Conservation (phyloP, 1,284 basidiomycete genomes). For the Ustilago crameri region DNA sequence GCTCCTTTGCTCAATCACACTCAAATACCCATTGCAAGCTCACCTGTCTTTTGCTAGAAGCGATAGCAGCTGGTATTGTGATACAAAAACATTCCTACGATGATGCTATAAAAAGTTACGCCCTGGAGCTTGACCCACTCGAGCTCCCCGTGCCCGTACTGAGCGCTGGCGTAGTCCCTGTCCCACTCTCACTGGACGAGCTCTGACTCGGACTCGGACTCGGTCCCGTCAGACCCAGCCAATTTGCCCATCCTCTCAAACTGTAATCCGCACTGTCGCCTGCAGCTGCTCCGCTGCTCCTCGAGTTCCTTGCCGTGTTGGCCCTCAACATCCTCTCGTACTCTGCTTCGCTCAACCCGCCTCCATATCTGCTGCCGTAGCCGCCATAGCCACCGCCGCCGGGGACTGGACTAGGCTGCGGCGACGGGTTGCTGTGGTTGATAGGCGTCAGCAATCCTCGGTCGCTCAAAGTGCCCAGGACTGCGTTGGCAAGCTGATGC, state of each 20-base stretch:
- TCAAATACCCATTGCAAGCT: too few species aligned
- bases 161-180: not conserved
- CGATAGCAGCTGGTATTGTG: too few species aligned
- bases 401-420: slow-evolving; percentile 20
- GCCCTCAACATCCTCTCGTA: slow-evolving; percentile 44
- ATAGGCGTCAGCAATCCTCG: slow-evolving; percentile 52
- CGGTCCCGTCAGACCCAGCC: slow-evolving; percentile 24
- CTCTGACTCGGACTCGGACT: not conserved
- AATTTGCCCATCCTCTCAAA: slow-evolving; percentile 33
- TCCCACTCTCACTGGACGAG: not conserved
- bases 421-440: slow-evolving; percentile 36
- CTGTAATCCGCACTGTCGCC: slow-evolving; percentile 40
- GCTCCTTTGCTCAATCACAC: too few species aligned
- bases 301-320: slow-evolving; percentile 36
- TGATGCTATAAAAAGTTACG: too few species aligned
- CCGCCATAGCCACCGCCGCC: slow-evolving; percentile 22
- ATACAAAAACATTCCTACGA: too few species aligned
- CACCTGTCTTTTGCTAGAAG: too few species aligned
- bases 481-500: slow-evolving; percentile 53
- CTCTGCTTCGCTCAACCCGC: slow-evolving; percentile 41
- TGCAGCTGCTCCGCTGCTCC: slow-evolving; percentile 1
- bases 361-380: slow-evolving; percentile 28
- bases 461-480: slow-evolving; percentile 58
- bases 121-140: not conserved
- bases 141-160: slow-evolving; percentile 7